Conservation (phyloP, 1,284 basidiomycete species). For the Tylopilus orsonianus region DNA sequence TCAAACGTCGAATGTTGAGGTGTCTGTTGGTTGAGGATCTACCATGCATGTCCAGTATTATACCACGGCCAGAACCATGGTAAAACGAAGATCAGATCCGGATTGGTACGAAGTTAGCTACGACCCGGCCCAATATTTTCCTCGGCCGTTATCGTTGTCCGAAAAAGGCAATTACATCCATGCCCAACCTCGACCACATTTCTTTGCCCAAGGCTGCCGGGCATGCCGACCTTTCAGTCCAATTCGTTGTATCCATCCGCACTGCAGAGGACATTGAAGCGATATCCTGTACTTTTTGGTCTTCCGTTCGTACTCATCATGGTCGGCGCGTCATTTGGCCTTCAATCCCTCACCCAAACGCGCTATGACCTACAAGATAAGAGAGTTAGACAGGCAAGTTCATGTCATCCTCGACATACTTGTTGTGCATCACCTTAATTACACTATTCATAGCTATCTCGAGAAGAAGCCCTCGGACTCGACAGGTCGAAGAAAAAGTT, state of each 20-base stretch:
- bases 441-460: constrained; percentile 52
- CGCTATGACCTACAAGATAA: constrained; percentile 87
- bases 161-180: constrained; percentile 20
- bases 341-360: constrained; percentile 86
- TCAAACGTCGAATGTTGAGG: constrained; percentile 7
- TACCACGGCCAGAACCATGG: constrained; percentile 12
- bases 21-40: constrained; percentile 2
- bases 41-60: constrained; percentile 28
- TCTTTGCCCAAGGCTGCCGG: no score
- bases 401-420: background rate
- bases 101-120: constrained; percentile 3
- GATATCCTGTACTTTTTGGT: constrained; percentile 75
- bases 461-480: constrained; percentile 84
- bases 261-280: constrained; percentile 48
- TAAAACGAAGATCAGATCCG: constrained; percentile 9
- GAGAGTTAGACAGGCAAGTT: constrained; percentile 67
- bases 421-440: no score
- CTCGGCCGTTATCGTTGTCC: constrained; percentile 1
- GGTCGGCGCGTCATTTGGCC: constrained; percentile 84
- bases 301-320: constrained; percentile 86
- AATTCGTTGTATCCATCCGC: constrained; percentile 49
- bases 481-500: constrained; percentile 81
- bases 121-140: background rate
- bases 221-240: no score
- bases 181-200: no score